A percentile compares a stretch with the other conserved stretches of the same genome.
Conservation (phyloP, 768 basidiomycete genomes). For the Auricularia sp. region DNA sequence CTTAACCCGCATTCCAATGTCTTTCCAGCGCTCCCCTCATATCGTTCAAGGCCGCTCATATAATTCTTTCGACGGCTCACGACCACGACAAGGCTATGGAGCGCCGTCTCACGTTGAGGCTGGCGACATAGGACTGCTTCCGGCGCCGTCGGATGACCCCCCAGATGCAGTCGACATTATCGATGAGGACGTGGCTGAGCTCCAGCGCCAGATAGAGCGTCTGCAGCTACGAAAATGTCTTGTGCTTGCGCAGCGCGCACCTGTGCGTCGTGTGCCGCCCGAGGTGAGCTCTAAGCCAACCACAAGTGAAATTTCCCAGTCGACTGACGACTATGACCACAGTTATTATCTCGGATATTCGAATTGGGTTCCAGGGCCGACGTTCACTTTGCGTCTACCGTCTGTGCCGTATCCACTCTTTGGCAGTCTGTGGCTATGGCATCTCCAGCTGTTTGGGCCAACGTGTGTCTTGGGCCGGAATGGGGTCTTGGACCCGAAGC, state of each 20-base stretch:
- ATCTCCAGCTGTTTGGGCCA: background rate
- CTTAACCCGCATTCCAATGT: background rate
- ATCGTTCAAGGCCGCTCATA: background rate
- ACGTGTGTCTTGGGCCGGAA: background rate
- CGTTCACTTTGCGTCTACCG: background rate
- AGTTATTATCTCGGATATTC: background rate
- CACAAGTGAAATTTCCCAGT: background rate
- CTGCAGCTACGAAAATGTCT: background rate
- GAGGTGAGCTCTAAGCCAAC: background rate
- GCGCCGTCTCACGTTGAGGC: no score
- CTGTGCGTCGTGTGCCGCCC: background rate
- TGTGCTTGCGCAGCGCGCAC: background rate
- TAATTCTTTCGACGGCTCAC: no score
- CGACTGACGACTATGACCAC: background rate
- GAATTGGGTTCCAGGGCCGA: background rate
- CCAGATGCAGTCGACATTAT: background rate
- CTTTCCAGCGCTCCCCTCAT: background rate
- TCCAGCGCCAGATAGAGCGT: background rate
- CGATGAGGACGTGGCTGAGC: background rate
- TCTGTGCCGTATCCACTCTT: background rate
- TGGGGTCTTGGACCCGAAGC: constrained; percentile 8
- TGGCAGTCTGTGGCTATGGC: background rate
- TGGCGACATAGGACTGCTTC: no score
- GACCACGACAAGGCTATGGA: no score
- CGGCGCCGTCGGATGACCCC: no score